A percentile compares a stretch with the other conserved stretches of the same genome.
Evolutionary conservation across 441 rosid species (phyloP).

Genomic region (Codiaeum variegatum): DNA sequence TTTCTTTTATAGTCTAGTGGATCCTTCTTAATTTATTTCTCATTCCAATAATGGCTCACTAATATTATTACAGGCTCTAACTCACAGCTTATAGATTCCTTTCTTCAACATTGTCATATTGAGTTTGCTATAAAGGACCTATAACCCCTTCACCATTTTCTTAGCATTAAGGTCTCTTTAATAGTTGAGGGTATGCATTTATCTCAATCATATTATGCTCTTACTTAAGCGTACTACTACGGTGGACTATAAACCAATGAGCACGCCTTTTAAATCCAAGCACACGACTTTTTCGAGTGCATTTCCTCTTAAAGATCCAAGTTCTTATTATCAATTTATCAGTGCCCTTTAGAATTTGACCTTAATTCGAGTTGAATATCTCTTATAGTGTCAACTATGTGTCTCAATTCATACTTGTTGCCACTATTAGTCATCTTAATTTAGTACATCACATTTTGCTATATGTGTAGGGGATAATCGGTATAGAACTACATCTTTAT

Average conservation of each 20-base stretch:
- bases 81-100: background rate
- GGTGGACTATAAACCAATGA: constrained; percentile 4
- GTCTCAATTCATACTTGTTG: constrained; percentile 12
- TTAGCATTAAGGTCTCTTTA: background rate
- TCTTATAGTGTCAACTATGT: constrained; percentile 12
- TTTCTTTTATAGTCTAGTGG: constrained; percentile 1
- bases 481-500: background rate
- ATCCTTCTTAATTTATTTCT: constrained; percentile 5
- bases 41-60: background rate
- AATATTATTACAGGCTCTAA: background rate
- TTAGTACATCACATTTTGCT: background rate
- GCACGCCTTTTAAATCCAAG: constrained; percentile 9
- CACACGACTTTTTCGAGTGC: background rate
- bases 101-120: background rate
- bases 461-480: constrained; percentile 4
- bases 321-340: background rate
- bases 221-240: background rate
- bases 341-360: background rate
- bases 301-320: background rate
- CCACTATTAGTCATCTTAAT: background rate
- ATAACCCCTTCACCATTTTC: background rate
- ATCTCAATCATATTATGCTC: constrained; percentile 14
- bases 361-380: background rate
- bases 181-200: background rate
- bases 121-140: background rate